Percentiles rank a stretch among this genome's conserved stretches.
These are phyloP conservation scores for Penicillium hordei DNA, from an alignment of 2,329 filamentous ascomycete genomes.

Conservation along the genomic window DNA sequence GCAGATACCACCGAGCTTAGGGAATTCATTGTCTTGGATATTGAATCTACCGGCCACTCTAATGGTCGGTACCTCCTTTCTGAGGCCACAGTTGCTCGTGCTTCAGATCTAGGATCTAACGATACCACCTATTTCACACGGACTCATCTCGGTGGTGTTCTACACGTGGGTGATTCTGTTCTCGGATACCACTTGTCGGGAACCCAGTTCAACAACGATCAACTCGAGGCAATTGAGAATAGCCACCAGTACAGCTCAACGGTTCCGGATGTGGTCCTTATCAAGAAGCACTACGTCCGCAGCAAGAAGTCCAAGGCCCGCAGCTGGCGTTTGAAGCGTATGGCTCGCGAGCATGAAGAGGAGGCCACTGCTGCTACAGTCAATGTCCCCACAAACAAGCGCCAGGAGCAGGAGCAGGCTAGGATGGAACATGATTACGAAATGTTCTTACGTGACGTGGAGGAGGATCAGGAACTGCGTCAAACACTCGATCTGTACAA, in stretches of 20 bases:
- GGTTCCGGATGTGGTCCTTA: slow-evolving; percentile 88
- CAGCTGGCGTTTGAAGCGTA: slow-evolving; percentile 93
- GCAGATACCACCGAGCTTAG: slow-evolving; percentile 81
- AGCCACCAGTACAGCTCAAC: slow-evolving; percentile 72
- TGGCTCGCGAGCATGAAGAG: slow-evolving; percentile 86
- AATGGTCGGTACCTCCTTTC: slow-evolving; percentile 82
- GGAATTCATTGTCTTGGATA: slow-evolving; percentile 94
- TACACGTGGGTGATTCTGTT: slow-evolving; percentile 86
- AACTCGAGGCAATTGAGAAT: slow-evolving; percentile 79
- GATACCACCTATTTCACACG: slow-evolving; percentile 85
- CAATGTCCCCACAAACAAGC: slow-evolving; percentile 40
- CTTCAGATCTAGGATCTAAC: slow-evolving; percentile 81
- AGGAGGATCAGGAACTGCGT: slow-evolving; percentile 88
- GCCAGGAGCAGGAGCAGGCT: slow-evolving; percentile 71
- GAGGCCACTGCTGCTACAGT: slow-evolving; percentile 23
- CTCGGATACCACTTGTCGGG: slow-evolving; percentile 92
- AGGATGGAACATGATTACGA: slow-evolving; percentile 92
- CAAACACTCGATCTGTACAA: slow-evolving; percentile 86
- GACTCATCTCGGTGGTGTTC: slow-evolving; percentile 81
- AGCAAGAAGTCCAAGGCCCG: slow-evolving; percentile 79
- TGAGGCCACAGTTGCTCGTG: slow-evolving; percentile 83
- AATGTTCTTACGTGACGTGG: slow-evolving; percentile 93
- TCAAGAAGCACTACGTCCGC: slow-evolving; percentile 94
- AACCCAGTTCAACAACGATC: slow-evolving; percentile 86
- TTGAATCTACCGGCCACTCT: slow-evolving; percentile 72